These are phyloP conservation scores for Heliosperma pusillum DNA, from an alignment of 148 eudicot species.

Conservation along the genomic window DNA sequence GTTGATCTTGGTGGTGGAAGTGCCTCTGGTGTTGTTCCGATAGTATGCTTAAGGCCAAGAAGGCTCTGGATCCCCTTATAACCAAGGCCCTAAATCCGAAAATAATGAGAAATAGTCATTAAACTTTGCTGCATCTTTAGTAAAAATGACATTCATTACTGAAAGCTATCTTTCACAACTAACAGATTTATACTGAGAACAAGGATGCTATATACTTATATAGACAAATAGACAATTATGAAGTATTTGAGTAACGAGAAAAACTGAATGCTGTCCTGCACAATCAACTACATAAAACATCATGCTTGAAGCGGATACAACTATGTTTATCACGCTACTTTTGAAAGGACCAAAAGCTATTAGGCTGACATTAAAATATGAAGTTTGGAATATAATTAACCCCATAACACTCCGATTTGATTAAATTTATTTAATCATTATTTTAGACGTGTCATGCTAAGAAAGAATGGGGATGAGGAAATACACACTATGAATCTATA, in stretches of 20 bases:
- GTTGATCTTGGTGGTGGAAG: slow-evolving; percentile 74
- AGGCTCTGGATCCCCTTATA: slow-evolving; percentile 70
- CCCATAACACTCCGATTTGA: not conserved
- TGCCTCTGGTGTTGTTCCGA: slow-evolving; percentile 60
- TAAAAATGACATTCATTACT: not conserved
- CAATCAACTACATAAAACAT: too few species aligned
- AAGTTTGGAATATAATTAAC: not conserved
- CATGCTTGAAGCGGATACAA: too few species aligned
- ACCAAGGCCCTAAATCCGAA: slow-evolving; percentile 46
- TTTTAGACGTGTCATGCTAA: not conserved
- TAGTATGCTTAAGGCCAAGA: slow-evolving; percentile 63
- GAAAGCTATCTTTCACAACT: not conserved
- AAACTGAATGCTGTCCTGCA: not conserved
- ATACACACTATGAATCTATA: not conserved
- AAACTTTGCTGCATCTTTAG: not conserved
- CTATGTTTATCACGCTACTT: too few species aligned
- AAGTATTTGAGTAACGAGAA: not conserved
- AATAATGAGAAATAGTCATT: not conserved
- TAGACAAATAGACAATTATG: not conserved
- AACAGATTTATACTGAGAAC: not conserved
- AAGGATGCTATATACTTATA: not conserved
- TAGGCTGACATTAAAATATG: too few species aligned
- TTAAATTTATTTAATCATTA: not conserved
- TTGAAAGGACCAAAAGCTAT: too few species aligned
- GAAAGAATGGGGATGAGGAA: not conserved